Evolutionary conservation across 192 early-diverging fungal genomes (phyloP), one percentile per base, ranked within the genome.

Genomic region (Geosiphon pyriformis): DNA sequence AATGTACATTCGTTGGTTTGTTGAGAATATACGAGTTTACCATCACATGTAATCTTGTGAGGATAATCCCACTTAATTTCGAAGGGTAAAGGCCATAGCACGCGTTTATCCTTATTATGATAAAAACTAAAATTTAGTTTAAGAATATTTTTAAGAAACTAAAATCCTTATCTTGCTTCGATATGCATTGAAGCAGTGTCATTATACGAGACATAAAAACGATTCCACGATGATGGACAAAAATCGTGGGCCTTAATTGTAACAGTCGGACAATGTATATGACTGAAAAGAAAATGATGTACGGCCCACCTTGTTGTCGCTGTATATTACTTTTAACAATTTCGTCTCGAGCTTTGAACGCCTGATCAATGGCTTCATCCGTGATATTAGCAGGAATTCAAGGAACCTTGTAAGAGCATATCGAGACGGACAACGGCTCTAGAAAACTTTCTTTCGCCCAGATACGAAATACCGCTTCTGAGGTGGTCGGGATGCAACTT

Each of bases 381-480:
- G n/a, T 52, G 8, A 52, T 52, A 25, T 52, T 52, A 25, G 50
- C 50, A 25, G 50, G 50, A 25, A 25, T 52, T 52, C 11, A 52
- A 25, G 22, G 0, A 12, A 25, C 23, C 2, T 7, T 2, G 3
- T 52, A 52, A 4, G 22, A 15, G 4, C 51, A 25, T 52, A 25
- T 0, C 51, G 22, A 52, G 26, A 52, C 50, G 15, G 26, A 52
- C 50, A 6, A 52, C 3, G 12, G 50, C 50, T 52, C 50, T 52
- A n/a, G 26, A 52, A 25, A 52, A 52, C 26, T 3, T 51, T 51
- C 50, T 52, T 25, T 52, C 22, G 26, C 22, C 23, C 23, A n/a
- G n/a, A n/a, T n/a, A n/a, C n/a, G n/a, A n/a, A n/a, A n/a, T n/a
- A n/a, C n/a, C n/a, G n/a, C n/a, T n/a, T n/a, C n/a, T n/a, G n/a